Evolutionary conservation across 2,329 filamentous ascomycete genomes (phyloP).

Genomic region (Penicillium sp.): DNA sequence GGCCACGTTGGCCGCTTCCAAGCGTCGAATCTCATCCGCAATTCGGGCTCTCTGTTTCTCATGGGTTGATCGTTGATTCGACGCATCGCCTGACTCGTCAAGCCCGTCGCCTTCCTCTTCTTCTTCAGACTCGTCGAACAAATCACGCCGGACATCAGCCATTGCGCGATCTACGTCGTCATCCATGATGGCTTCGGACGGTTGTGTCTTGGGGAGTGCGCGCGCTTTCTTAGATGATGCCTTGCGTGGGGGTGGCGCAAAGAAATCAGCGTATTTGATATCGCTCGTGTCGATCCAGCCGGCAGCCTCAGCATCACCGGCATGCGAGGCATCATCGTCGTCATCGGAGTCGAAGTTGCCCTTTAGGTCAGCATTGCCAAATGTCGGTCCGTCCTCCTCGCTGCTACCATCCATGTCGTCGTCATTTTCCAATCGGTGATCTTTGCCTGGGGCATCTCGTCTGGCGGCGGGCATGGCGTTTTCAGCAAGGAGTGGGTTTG

Average conservation of each 20-base stretch:
- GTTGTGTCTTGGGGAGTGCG: constrained; percentile 55
- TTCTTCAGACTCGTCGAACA: constrained; percentile 69
- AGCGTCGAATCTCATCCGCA: constrained; percentile 81
- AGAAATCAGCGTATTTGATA: constrained; percentile 90
- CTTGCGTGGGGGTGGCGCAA: constrained; percentile 78
- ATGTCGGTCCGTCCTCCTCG: constrained; percentile 76
- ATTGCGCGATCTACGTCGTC: constrained; percentile 79
- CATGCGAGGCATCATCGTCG: constrained; percentile 60
- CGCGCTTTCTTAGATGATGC: constrained; percentile 54
- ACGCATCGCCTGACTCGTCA: constrained; percentile 53
- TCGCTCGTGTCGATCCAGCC: constrained; percentile 76
- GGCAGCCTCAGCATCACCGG: constrained; percentile 58
- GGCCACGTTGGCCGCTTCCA: constrained; percentile 84
- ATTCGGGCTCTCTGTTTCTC: constrained; percentile 84
- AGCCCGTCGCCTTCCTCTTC: constrained; percentile 65
- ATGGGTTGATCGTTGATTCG: constrained; percentile 63
- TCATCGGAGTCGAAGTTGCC: constrained; percentile 63
- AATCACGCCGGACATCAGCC: constrained; percentile 78
- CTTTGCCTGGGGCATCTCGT: constrained; percentile 12
- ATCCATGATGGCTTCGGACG: constrained; percentile 50
- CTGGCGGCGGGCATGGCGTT: constrained; percentile 9
- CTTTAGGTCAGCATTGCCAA: constrained; percentile 74
- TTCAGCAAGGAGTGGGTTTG: constrained; percentile 63
- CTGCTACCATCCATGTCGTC: constrained; percentile 49
- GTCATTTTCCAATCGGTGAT: constrained; percentile 39